Base-by-base conservation (phyloP, 139 green algal genomes). In the Zygnema circumcarinatum region DNA sequence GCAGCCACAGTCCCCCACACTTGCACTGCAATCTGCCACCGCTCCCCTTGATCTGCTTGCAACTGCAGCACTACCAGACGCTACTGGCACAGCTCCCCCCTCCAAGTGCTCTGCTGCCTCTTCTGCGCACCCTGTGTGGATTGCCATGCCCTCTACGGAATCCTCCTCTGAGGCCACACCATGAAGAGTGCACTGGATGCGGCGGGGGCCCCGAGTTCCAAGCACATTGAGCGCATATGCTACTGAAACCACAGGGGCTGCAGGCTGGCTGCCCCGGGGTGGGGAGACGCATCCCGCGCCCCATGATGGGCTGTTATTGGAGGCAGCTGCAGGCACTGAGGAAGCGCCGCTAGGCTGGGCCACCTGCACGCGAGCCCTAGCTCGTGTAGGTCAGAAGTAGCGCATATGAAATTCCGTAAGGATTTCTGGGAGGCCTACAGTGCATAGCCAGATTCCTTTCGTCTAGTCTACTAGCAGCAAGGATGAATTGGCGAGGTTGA, bases 181-280 rank as follows among this genome's bases (percentile, higher is more conserved):
- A 72, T 72, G 78, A 38, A 90, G 79, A 11, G 80, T 86, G 2
- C 87, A 95, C 3, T 91, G 95, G 95, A 98, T 98, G 89, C 96
- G 97, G 2, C 97, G 90, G 0, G 97, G 97, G 0, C 97, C 97
- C 53, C 94, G 92, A 2, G 95, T 97, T n/a, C 97, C 97, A 76
- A 99, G 85, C 47, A 98, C 91, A 86, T 98, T 99, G 90, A 94
- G 93, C 85, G 96, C 89, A 90, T 98, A 99, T 11, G 91, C 83
- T 32, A 98, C 93, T 0, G 79, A 91, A 0, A 90, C 97, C 35
- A 98, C 91, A 91, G 98, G 94, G 20, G 32, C 35, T 32, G 89
- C n/a, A n/a, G n/a, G n/a, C n/a, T n/a, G n/a, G n/a, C n/a, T n/a
- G 56, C 80, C 62, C 72, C 32, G 56, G 21, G 21, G 21, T n/a